These are phyloP conservation scores for Aspergillus incahuasiensis DNA, from an alignment of 495 filamentous ascomycete genomes.

Conservation along the genomic window DNA sequence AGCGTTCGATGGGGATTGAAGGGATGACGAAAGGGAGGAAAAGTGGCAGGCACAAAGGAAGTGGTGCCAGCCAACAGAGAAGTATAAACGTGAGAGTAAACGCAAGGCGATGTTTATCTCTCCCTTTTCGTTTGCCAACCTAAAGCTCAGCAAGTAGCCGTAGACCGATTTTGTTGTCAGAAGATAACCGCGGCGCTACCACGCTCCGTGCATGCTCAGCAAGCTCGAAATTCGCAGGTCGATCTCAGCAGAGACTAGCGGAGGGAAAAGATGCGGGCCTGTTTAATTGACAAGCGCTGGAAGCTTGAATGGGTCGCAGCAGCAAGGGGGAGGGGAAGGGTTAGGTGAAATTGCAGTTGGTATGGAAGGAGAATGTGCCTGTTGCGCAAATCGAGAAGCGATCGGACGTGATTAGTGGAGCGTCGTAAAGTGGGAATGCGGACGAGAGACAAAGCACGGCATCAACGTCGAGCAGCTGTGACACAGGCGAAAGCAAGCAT, in stretches of 20 bases:
- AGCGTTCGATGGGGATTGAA: constrained; percentile 28
- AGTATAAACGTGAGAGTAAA: constrained; percentile 23
- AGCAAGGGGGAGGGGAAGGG: constrained; percentile 38
- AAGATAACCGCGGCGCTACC: constrained; percentile 36
- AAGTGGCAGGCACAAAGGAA: constrained; percentile 21
- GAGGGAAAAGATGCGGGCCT: constrained; percentile 9
- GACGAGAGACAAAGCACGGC: constrained; percentile 40
- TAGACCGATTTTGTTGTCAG: constrained; percentile 24
- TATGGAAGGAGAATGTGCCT: constrained; percentile 38
- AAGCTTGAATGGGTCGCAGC: constrained; percentile 33
- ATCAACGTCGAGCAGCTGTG: constrained; percentile 42
- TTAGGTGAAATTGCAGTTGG: constrained; percentile 23
- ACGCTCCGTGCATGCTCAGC: constrained; percentile 48
- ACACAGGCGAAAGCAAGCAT: constrained; percentile 41
- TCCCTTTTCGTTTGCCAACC: constrained; percentile 35
- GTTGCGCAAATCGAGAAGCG: constrained; percentile 32
- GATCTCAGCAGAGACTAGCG: constrained; percentile 25
- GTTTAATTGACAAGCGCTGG: constrained; percentile 24
- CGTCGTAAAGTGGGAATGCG: constrained; percentile 37
- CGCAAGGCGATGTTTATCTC: constrained; percentile 37
- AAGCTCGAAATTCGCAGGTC: constrained; percentile 43
- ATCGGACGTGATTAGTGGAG: constrained; percentile 36
- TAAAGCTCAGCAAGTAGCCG: constrained; percentile 25
- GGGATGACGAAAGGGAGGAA: constrained; percentile 31
- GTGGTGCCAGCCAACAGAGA: constrained; percentile 26